phyloP scores from a whole-genome alignment of 192 early-diverging fungal genomes.

The Coemansia sp. region DNA sequence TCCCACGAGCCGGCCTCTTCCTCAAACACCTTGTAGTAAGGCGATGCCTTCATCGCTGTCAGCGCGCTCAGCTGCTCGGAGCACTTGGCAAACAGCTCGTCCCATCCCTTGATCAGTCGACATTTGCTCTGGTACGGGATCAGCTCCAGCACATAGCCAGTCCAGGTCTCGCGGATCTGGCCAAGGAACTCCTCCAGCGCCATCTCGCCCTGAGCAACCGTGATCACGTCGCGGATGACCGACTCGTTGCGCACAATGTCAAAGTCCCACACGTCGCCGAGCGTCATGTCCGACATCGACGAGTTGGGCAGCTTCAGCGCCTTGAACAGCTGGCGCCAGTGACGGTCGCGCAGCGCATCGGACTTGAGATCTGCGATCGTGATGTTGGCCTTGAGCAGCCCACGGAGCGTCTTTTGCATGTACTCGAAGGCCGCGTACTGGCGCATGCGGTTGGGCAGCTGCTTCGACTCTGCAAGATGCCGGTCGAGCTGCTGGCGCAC shows the following conservation, averaged over 20 bases:
- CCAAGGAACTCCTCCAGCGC: slow-evolving; percentile 97
- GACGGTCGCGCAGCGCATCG: slow-evolving; percentile 93
- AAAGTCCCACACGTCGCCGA: slow-evolving; percentile 95
- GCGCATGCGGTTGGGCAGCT: slow-evolving; percentile 95
- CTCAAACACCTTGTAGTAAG: slow-evolving; percentile 98
- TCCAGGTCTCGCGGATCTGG: slow-evolving; percentile 91
- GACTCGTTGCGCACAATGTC: slow-evolving; percentile 87
- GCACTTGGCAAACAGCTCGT: slow-evolving; percentile 96
- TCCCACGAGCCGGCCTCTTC: slow-evolving; percentile 96
- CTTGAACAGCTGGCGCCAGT: slow-evolving; percentile 96
- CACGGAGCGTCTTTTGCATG: slow-evolving; percentile 82
- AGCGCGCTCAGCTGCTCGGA: slow-evolving; percentile 94
- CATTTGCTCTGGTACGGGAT: slow-evolving; percentile 98
- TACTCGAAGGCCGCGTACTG: slow-evolving; percentile 97
- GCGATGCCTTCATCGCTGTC: slow-evolving; percentile 95
- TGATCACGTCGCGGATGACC: slow-evolving; percentile 84
- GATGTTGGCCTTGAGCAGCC: slow-evolving; percentile 78
- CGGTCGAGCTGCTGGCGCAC: slow-evolving; percentile 84
- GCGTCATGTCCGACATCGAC: slow-evolving; percentile 79
- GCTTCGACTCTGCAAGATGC: slow-evolving; percentile 79
- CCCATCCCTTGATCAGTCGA: slow-evolving; percentile 96
- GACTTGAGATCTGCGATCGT: slow-evolving; percentile 90
- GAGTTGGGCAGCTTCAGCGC: slow-evolving; percentile 72
- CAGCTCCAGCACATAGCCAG: slow-evolving; percentile 87
- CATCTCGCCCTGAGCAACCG: slow-evolving; percentile 98